phyloP scores from a whole-genome alignment of 1,139 yeast genomes.

The Spathaspora sp. region DNA sequence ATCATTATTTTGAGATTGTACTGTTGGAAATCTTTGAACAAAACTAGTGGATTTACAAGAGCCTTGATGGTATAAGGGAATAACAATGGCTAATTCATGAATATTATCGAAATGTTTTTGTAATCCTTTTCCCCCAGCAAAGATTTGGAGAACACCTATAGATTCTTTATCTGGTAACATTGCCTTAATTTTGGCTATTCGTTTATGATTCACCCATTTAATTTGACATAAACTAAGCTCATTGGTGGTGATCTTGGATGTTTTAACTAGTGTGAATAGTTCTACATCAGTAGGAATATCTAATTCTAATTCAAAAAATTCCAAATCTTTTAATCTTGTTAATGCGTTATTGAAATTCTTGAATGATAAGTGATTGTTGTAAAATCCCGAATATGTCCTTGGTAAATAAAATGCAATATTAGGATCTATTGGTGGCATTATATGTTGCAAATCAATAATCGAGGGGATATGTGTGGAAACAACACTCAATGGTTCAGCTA shows the following conservation, averaged over 20 bases:
- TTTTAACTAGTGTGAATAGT: conserved; percentile 52
- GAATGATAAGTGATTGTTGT: conserved; percentile 56
- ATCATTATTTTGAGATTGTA: conserved; percentile 68
- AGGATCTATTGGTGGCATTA: conserved; percentile 80
- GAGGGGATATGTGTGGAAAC: conserved; percentile 87
- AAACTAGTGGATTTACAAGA: conserved; percentile 54
- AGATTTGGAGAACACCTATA: conserved; percentile 74
- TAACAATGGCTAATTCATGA: conserved; percentile 71
- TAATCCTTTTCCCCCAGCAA: conserved; percentile 67
- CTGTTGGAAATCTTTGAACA: conserved; percentile 72
- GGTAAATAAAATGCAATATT: conserved; percentile 80
- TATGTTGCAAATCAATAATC: conserved; percentile 76
- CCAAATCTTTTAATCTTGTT: conserved; percentile 70
- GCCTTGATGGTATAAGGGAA: conserved; percentile 80
- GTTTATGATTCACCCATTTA: conserved; percentile 62
- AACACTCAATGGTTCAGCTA: conserved; percentile 70
- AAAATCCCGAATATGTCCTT: conserved; percentile 78
- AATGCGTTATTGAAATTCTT: conserved; percentile 75
- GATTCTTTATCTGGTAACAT: conserved; percentile 65
- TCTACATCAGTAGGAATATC: conserved; percentile 72
- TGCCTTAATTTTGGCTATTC: conserved; percentile 79
- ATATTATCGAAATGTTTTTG: conserved; percentile 59
- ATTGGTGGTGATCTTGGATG: conserved; percentile 51
- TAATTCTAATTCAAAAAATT: conserved; percentile 75
- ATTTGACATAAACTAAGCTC: conserved; percentile 72